Evolutionary conservation across 2,329 filamentous ascomycete genomes (phyloP).

Genomic region (Dryadomyces quercus-mongolicae): DNA sequence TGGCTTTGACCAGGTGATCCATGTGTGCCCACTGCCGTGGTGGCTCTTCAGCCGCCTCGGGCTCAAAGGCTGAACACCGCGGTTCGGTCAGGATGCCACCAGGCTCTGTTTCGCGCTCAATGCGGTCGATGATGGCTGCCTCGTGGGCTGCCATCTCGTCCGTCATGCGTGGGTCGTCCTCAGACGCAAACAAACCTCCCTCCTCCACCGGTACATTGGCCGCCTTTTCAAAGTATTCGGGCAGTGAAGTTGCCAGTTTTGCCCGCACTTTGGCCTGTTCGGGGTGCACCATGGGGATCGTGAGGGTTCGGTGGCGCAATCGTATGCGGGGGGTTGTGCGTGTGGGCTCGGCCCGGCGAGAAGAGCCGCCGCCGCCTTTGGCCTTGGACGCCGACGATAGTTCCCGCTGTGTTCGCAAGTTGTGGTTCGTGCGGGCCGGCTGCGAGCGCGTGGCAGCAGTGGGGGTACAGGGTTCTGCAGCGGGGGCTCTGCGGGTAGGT

Average conservation of each 20-base stretch:
- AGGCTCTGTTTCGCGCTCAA: slow-evolving; percentile 60
- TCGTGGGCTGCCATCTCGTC: slow-evolving; percentile 54
- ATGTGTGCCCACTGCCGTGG: slow-evolving; percentile 72
- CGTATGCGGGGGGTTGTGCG: slow-evolving; percentile 34
- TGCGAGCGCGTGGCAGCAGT: slow-evolving; percentile 26
- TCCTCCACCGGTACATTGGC: slow-evolving; percentile 41
- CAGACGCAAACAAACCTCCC: slow-evolving; percentile 41
- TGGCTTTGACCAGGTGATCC: slow-evolving; percentile 74
- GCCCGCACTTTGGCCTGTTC: slow-evolving; percentile 41
- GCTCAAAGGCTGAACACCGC: slow-evolving; percentile 59
- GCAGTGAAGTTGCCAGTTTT: slow-evolving; percentile 41
- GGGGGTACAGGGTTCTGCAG: slow-evolving; percentile 8
- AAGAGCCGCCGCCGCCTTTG: neutral
- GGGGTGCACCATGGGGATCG: slow-evolving; percentile 47
- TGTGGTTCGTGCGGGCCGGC: slow-evolving; percentile 16
- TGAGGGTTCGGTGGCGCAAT: slow-evolving; percentile 31
- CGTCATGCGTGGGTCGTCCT: slow-evolving; percentile 46
- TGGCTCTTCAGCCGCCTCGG: slow-evolving; percentile 61
- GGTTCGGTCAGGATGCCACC: slow-evolving; percentile 64
- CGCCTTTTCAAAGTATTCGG: slow-evolving; percentile 43
- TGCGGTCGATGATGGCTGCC: slow-evolving; percentile 53
- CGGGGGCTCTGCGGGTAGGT: slow-evolving; percentile 2
- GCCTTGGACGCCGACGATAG: too few species aligned
- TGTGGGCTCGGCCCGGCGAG: slow-evolving; percentile 9
- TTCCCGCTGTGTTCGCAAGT: slow-evolving; percentile 6